A percentile compares a stretch with the other conserved stretches of the same genome.
phyloP scores from a whole-genome alignment of 2,329 filamentous ascomycete genomes.

The Phaeophleospora eucalypticola region DNA sequence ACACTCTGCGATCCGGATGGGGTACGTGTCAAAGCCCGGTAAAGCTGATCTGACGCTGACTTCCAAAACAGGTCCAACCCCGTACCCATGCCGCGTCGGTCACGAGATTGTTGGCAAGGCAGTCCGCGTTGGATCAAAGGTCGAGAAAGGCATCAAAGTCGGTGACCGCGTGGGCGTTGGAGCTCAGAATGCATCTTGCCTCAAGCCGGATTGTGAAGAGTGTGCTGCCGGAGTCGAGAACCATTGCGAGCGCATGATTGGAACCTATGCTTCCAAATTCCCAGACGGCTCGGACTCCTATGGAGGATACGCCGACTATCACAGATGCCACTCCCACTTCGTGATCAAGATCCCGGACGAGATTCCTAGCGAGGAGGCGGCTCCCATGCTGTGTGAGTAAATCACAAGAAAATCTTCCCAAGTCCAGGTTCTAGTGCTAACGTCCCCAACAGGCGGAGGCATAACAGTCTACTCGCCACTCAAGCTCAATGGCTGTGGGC shows the following conservation, averaged over 20 bases:
- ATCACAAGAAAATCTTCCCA: background rate
- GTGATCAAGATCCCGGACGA: conserved; percentile 53
- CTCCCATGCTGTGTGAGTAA: conserved; percentile 77
- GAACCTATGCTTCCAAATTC: conserved; percentile 31
- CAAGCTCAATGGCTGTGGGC: conserved; percentile 61
- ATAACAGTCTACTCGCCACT: conserved; percentile 70
- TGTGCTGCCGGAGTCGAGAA: conserved; percentile 41
- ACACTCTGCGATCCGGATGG: conserved; percentile 39
- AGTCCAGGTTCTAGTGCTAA: conserved; percentile 37
- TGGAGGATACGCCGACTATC: conserved; percentile 58
- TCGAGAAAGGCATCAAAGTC: conserved; percentile 31
- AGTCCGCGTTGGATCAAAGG: conserved; percentile 32
- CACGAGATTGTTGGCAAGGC: conserved; percentile 35
- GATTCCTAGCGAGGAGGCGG: conserved; percentile 49
- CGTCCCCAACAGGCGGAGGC: too few species aligned
- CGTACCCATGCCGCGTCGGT: conserved; percentile 34
- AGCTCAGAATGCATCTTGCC: conserved; percentile 46
- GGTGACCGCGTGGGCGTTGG: conserved; percentile 48
- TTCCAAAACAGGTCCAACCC: conserved; percentile 39
- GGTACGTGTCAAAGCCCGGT: too few species aligned
- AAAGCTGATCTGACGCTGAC: conserved; percentile 11
- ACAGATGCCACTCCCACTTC: conserved; percentile 51
- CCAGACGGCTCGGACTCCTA: conserved; percentile 48
- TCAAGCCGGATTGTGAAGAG: conserved; percentile 48
- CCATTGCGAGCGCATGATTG: conserved; percentile 28